A percentile compares a stretch with the other conserved stretches of the same genome.
Evolutionary conservation across 257 asterid genomes (phyloP).

Genomic region (Penstemon davidsonii): DNA sequence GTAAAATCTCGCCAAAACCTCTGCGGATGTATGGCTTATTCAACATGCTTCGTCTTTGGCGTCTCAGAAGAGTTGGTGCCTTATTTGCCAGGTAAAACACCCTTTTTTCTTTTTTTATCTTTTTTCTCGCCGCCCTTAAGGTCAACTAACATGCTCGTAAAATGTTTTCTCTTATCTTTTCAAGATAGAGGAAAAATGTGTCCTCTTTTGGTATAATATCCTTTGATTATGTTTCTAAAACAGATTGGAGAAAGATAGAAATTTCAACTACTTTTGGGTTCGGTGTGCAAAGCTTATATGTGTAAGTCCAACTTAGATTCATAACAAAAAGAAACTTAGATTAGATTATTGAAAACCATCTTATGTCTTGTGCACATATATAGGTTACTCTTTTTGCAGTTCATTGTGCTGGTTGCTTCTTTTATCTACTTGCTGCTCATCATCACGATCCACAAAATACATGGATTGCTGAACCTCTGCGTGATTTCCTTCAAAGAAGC

Average conservation of each 20-base stretch:
- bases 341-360: neutral
- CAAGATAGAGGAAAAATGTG: neutral
- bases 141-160: neutral
- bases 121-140: too few relatives aligned
- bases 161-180: neutral
- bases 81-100: conserved; percentile 55
- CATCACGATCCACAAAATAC: conserved; percentile 35
- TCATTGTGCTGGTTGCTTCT: conserved; percentile 85
- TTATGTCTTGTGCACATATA: neutral
- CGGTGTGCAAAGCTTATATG: conserved; percentile 60
- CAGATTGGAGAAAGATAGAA: conserved; percentile 63
- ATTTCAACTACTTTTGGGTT: conserved; percentile 65
- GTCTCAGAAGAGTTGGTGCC: conserved; percentile 61
- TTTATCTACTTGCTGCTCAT: conserved; percentile 61
- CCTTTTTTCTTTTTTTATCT: neutral
- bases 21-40: conserved; percentile 48
- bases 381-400: conserved; percentile 69
- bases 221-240: conserved; percentile 3
- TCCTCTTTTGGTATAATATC: neutral
- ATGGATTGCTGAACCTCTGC: conserved; percentile 44
- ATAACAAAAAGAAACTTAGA: neutral
- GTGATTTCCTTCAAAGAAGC: conserved; percentile 34
- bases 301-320: conserved; percentile 36
- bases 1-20: conserved; percentile 39
- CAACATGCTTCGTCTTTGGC: conserved; percentile 71